These are phyloP conservation scores for Pythium oligandrum DNA, from an alignment of 352 stramenopile genomes.

Conservation along the genomic window DNA sequence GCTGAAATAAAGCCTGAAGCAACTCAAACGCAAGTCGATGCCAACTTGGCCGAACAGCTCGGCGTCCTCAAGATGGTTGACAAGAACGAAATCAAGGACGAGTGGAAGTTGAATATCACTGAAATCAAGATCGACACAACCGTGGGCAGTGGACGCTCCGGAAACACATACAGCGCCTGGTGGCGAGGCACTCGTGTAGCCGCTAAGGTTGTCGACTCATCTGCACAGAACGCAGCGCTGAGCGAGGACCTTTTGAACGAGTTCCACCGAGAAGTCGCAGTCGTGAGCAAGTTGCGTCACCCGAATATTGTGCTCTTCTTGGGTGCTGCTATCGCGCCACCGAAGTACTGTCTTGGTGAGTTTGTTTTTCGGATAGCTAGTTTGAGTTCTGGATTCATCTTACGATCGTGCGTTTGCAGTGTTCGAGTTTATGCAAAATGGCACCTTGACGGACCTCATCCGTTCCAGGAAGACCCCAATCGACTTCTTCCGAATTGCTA, in stretches of 20 bases:
- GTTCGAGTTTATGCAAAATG: constrained; percentile 88
- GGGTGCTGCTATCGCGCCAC: constrained; percentile 66
- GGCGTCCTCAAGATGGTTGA: constrained; percentile 77
- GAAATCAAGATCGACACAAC: constrained; percentile 70
- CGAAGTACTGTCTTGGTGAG: constrained; percentile 78
- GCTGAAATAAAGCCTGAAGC: not conserved
- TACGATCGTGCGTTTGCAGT: constrained; percentile 25
- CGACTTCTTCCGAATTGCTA: constrained; percentile 76
- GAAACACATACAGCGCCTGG: constrained; percentile 73
- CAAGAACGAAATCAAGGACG: constrained; percentile 81
- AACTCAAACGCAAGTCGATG: constrained; percentile 9
- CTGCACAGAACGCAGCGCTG: constrained; percentile 53
- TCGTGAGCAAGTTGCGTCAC: constrained; percentile 82
- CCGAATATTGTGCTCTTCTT: constrained; percentile 87
- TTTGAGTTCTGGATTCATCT: not conserved
- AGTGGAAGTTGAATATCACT: constrained; percentile 73
- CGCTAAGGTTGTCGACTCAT: constrained; percentile 75
- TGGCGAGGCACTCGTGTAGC: constrained; percentile 80
- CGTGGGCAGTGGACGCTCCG: constrained; percentile 67
- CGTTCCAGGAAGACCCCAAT: constrained; percentile 55
- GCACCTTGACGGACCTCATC: constrained; percentile 82
- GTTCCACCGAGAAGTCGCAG: constrained; percentile 79
- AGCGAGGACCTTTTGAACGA: constrained; percentile 81
- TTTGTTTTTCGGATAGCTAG: not conserved
- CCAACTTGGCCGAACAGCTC: constrained; percentile 61